Base-by-base conservation (phyloP, 116 monocot genomes). In the Dioscorea cayenensis region DNA sequence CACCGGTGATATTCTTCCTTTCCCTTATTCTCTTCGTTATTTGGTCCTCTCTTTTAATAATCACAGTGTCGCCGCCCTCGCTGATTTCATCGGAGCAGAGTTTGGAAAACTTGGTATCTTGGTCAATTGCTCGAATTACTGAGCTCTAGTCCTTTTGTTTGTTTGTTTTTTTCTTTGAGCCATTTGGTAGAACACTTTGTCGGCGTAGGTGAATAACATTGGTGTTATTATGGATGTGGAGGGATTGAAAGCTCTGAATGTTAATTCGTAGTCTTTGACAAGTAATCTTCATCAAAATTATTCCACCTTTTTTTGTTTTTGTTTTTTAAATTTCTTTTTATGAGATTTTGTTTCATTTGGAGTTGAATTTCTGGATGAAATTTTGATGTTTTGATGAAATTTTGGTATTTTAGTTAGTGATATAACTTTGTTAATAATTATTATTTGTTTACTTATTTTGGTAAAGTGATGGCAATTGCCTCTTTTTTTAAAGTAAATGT, bases 21-120 rank as follows among this genome's bases (percentile, higher is more conserved):
- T 25, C 25, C 25, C 25, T 25, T 25, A 25, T 25, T 25, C 0
- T 25, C 1, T 25, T 25, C 25, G 25, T 25, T 25, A 25, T 25
- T 25, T 25, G 25, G 25, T 25, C 25, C 25, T 25, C 25, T 25
- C 25, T 25, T 25, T 1, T 25, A 25, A 95, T 28, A 61, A 73
- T 3, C 11, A 28, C n/a, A 79, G 79, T 70, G 63, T 64, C 5
- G 71, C 76, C n/a, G 21, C 84, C 1, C 64, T 86, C 16, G 86
- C 86, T 59, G 50, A 62, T 0, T 86, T 79, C 68, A 67, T 89
- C 51, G 1, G 63, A 14, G 36, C 43, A 18, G 68, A 58, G 20
- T 91, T 77, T 38, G 88, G 89, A 8, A 89, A 83, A 60, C 89
- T 95, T 28, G 89, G 91, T 71, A 91, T 91, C 36, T 72, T 95